Evolutionary conservation across 2,329 filamentous ascomycete genomes (phyloP).

Genomic region (Cordyceps militaris): DNA sequence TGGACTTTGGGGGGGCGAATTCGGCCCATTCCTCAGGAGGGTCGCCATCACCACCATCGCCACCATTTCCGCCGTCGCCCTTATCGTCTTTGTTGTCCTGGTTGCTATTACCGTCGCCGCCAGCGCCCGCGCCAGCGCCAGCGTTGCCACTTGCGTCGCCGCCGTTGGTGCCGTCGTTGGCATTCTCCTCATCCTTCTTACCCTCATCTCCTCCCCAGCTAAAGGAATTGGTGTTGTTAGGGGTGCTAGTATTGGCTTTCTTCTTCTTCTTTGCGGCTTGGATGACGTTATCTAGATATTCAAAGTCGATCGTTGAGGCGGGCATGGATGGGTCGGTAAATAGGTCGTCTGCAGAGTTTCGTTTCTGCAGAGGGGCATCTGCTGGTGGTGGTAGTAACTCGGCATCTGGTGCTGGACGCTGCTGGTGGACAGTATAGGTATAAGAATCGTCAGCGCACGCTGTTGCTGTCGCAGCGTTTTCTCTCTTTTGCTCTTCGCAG

Average conservation of each 20-base stretch:
- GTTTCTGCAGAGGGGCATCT: not conserved
- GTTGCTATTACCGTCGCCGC: slow-evolving; percentile 16
- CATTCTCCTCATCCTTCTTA: slow-evolving; percentile 7
- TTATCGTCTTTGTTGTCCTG: slow-evolving; percentile 15
- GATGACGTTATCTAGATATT: slow-evolving; percentile 15
- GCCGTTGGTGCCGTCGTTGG: slow-evolving; percentile 16
- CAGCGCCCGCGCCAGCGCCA: slow-evolving; percentile 18
- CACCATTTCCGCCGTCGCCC: slow-evolving; percentile 17
- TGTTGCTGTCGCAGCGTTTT: not conserved
- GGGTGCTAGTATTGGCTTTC: not conserved
- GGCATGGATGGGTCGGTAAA: slow-evolving; percentile 18
- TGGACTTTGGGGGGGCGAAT: slow-evolving; percentile 25
- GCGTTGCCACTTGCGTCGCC: slow-evolving; percentile 18
- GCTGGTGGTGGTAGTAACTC: not conserved
- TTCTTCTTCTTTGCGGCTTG: slow-evolving; percentile 19
- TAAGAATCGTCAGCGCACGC: not conserved
- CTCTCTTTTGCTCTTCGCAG: not conserved
- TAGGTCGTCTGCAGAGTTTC: slow-evolving; percentile 10
- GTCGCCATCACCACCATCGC: slow-evolving; percentile 26
- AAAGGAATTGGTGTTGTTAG: not conserved
- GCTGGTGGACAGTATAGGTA: not conserved
- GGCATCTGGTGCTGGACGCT: not conserved
- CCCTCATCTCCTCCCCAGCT: slow-evolving; percentile 15
- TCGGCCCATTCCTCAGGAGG: slow-evolving; percentile 28
- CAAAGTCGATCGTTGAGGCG: slow-evolving; percentile 19